Conservation (phyloP, 2,329 filamentous ascomycete genomes). For the Arthrobotrys conoides region DNA sequence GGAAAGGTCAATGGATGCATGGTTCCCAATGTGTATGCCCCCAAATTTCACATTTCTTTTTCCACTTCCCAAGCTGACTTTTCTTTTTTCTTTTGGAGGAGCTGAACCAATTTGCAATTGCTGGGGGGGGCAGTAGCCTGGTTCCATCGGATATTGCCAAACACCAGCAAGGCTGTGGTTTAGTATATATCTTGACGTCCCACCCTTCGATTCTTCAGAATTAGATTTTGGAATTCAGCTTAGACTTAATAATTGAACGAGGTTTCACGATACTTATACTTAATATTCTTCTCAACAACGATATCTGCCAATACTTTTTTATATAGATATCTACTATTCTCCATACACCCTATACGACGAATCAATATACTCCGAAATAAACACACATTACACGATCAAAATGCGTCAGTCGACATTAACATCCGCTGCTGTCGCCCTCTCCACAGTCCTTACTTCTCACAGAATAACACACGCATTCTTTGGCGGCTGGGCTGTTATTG, state of each 20-base stretch:
- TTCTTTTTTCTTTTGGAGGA: constrained; percentile 59
- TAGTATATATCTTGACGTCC: constrained; percentile 60
- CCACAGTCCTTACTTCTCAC: constrained; percentile 64
- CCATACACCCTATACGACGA: neutral
- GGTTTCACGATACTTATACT: constrained; percentile 54
- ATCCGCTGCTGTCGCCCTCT: constrained; percentile 64
- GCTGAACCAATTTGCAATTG: constrained; percentile 61
- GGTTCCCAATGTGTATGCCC: constrained; percentile 47
- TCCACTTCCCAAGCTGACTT: neutral
- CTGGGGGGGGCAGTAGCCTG: constrained; percentile 42
- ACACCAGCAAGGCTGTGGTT: constrained; percentile 42
- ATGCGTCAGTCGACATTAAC: constrained; percentile 64
- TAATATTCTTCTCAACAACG: constrained; percentile 22
- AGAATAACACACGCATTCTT: constrained; percentile 65
- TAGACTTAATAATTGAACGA: constrained; percentile 44
- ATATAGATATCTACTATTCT: constrained; percentile 34
- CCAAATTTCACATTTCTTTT: constrained; percentile 59
- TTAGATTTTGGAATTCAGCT: constrained; percentile 56
- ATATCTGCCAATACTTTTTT: constrained; percentile 39
- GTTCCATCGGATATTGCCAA: constrained; percentile 59
- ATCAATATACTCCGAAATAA: neutral
- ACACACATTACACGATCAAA: constrained; percentile 30
- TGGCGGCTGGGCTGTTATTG: constrained; percentile 64
- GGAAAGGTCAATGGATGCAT: constrained; percentile 60
- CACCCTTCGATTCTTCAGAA: constrained; percentile 50